Evolutionary conservation across 73 alveolate species (phyloP), one percentile per base, ranked within the genome.

Genomic region (Stentor roeselii): DNA sequence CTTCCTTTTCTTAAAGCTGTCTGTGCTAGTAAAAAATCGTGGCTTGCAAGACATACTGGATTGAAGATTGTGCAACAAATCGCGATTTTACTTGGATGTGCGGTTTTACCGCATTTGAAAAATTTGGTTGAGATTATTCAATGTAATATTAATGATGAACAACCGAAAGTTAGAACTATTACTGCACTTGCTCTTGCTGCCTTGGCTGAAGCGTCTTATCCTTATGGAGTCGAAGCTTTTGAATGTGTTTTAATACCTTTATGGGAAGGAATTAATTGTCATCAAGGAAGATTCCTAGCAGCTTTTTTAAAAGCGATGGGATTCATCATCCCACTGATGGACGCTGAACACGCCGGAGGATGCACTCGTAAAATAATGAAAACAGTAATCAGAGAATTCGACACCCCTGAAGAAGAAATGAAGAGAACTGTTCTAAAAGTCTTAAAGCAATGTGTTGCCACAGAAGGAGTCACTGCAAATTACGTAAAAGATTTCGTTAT

Each of bases 1-100:
- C 93, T 98, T 59, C 99, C 99, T 36, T 98, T 98, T 97, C 88
- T 98, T 59, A 97, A 96, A 80, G 99, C 99, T 21, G 99, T 98
- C 36, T 97, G 99, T 86, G 92, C 95, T 75, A 92, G 98, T 41
- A 97, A 95, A 88, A 98, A 98, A 93, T 94, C 98, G 78, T 98
- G 99, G 99, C 93, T 95, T 75, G 99, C 99, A 36, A 93, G 99
- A 84, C 99, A 98, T 88, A 98, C 99, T 4, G 99, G 99, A 3
- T 96, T 98, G 84, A 98, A 98, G 90, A 97, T 98, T 14, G 98
- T 94, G 31, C 94, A 95, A 85, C 94, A 93, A 90, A 88, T 96
- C 39, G 99, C 99, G 6, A 97, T 95, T 42, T 36, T 75, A 15
- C 4, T 27, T 14, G 99, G 99, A 6, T 96, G 99, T 86, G 99